These are phyloP conservation scores for Fagopyrum esculentum DNA, from an alignment of 148 eudicot genomes.

Conservation along the genomic window DNA sequence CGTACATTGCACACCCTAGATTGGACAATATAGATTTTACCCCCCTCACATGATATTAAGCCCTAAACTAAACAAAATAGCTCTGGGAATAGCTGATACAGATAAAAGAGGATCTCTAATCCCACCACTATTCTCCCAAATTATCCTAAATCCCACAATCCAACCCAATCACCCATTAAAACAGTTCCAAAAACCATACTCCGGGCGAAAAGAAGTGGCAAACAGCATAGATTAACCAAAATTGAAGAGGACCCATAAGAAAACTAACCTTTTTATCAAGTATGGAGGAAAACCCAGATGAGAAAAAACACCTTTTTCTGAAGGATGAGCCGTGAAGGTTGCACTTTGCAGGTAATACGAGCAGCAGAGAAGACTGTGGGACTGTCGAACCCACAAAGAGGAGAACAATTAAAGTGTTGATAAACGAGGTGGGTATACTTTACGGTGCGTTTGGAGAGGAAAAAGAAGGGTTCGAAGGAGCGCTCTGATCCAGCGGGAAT, in stretches of 20 bases:
- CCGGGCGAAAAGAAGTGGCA: not conserved
- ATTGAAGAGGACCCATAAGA: not conserved
- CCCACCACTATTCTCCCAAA: not conserved
- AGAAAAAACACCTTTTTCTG: not conserved
- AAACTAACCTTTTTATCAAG: conserved; percentile 6
- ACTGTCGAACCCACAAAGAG: not conserved
- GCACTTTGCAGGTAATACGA: not conserved
- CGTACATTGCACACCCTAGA: not conserved
- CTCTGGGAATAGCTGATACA: not conserved
- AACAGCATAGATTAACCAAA: not conserved
- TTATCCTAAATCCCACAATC: not conserved
- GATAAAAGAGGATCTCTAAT: conserved; percentile 1
- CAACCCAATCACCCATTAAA: not conserved
- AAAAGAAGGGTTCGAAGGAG: not conserved
- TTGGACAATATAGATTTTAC: not conserved
- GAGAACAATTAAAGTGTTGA: not conserved
- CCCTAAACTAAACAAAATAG: not conserved
- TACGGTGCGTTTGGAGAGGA: not conserved
- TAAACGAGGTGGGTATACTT: not conserved
- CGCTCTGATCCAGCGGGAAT: conserved; percentile 9
- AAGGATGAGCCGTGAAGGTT: not conserved
- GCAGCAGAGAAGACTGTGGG: not conserved
- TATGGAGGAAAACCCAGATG: conserved; percentile 10
- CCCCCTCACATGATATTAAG: not conserved
- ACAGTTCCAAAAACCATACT: not conserved